Evolutionary conservation across 2,329 filamentous ascomycete species (phyloP).

Genomic region (Ophiostoma angusticollis): DNA sequence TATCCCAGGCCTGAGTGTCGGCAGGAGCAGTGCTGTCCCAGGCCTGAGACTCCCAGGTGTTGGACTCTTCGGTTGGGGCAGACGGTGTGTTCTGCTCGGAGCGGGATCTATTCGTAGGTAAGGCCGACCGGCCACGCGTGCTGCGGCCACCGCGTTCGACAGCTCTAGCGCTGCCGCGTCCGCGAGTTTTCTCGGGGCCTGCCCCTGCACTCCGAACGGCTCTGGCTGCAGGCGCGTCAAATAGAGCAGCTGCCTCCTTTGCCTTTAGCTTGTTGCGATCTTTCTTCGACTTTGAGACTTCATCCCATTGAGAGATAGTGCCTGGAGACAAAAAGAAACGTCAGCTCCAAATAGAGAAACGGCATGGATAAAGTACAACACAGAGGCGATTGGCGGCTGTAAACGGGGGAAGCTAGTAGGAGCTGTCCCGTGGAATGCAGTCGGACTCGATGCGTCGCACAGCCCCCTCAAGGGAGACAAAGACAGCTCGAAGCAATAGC

Average conservation of each 20-base stretch:
- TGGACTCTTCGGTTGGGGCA: conserved; percentile 57
- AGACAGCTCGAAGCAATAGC: no score
- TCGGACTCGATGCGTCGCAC: neutral
- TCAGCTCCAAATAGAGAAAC: no score
- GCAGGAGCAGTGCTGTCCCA: conserved; percentile 39
- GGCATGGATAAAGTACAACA: no score
- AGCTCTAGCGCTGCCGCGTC: conserved; percentile 47
- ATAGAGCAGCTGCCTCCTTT: conserved; percentile 46
- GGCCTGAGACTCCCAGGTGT: conserved; percentile 51
- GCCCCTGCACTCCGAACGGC: conserved; percentile 48
- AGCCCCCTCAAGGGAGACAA: no score
- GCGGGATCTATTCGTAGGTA: conserved; percentile 49
- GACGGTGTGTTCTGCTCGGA: conserved; percentile 45
- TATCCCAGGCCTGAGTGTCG: no score
- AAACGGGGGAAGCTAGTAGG: no score
- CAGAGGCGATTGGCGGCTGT: neutral
- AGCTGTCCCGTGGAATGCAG: neutral
- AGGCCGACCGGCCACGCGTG: conserved; percentile 50
- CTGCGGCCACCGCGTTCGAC: conserved; percentile 49
- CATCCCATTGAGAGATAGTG: conserved; percentile 69
- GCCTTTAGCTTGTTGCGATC: conserved; percentile 58
- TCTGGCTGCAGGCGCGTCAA: conserved; percentile 34
- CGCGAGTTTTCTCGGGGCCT: conserved; percentile 48
- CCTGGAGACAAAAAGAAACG: no score
- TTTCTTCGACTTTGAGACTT: conserved; percentile 72